Evolutionary conservation across 331 rosid genomes (phyloP).

Genomic region (Rosa hybrid): DNA sequence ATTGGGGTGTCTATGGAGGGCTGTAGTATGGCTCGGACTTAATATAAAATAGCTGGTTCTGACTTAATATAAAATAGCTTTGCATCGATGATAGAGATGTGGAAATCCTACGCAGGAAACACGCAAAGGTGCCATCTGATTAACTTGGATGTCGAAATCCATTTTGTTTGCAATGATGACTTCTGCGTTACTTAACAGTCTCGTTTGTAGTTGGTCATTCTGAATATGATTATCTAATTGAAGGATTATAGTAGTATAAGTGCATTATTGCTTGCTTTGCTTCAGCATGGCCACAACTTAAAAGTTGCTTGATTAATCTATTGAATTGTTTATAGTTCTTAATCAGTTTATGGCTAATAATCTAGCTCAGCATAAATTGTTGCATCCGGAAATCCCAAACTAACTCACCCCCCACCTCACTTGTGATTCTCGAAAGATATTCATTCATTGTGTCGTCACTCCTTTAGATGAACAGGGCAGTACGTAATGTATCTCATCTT

Average conservation of each 20-base stretch:
- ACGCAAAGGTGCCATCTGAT: constrained; percentile 30
- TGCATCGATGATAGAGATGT: constrained; percentile 13
- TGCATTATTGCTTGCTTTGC: constrained; percentile 5
- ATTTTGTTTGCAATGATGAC: constrained; percentile 5
- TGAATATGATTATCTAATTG: constrained; percentile 22
- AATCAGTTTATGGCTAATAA: background rate
- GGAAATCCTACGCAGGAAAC: constrained; percentile 57
- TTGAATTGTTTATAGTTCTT: constrained; percentile 6
- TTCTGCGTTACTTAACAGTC: constrained; percentile 5
- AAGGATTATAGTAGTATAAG: constrained; percentile 7
- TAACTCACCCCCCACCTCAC: constrained; percentile 1
- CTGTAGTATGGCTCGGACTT: background rate
- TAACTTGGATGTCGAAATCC: constrained; percentile 39
- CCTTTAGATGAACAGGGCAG: background rate
- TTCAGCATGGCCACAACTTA: constrained; percentile 8
- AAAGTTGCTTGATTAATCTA: background rate
- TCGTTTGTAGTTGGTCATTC: constrained; percentile 10
- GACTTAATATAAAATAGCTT: background rate
- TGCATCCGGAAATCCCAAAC: background rate
- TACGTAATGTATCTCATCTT: background rate
- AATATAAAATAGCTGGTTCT: background rate
- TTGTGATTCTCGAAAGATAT: background rate
- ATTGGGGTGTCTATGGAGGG: background rate
- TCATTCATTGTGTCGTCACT: background rate
- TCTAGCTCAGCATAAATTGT: background rate